phyloP scores from a whole-genome alignment of 257 asterid genomes.

The Solanum chiquidenum region DNA sequence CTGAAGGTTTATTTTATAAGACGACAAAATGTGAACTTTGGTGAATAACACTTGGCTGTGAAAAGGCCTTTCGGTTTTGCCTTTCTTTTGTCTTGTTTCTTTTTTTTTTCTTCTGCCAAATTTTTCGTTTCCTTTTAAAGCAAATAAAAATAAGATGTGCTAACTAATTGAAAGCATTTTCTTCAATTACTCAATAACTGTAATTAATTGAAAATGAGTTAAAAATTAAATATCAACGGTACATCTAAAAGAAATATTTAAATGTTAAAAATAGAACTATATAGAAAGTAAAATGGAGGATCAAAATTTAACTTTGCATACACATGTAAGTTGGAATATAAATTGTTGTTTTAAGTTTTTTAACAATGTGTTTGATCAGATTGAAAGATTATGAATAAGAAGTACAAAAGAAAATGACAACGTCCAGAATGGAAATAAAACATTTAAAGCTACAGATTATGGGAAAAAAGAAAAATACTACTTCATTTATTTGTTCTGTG shows the following conservation, averaged over 20 bases:
- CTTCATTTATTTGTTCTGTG: background rate
- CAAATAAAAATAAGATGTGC: background rate
- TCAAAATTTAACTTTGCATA: background rate
- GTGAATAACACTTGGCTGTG: background rate
- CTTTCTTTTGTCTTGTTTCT: background rate
- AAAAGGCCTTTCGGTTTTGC: background rate
- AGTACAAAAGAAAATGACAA: background rate
- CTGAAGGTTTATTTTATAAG: background rate
- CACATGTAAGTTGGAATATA: background rate
- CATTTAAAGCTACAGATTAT: background rate
- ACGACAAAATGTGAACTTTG: background rate
- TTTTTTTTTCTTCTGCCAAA: background rate
- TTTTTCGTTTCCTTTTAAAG: background rate
- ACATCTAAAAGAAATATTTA: background rate
- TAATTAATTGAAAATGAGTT: background rate
- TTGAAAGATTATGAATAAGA: background rate
- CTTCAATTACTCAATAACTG: background rate
- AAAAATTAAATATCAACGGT: background rate
- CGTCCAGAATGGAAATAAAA: background rate
- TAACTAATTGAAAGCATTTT: background rate
- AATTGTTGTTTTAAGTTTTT: background rate
- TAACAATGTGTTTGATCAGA: background rate
- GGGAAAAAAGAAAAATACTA: background rate
- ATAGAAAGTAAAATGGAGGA: background rate
- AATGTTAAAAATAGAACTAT: background rate